These are phyloP conservation scores for Musa beccarii DNA, from an alignment of 176 grass and related monocot genomes.

Conservation along the genomic window DNA sequence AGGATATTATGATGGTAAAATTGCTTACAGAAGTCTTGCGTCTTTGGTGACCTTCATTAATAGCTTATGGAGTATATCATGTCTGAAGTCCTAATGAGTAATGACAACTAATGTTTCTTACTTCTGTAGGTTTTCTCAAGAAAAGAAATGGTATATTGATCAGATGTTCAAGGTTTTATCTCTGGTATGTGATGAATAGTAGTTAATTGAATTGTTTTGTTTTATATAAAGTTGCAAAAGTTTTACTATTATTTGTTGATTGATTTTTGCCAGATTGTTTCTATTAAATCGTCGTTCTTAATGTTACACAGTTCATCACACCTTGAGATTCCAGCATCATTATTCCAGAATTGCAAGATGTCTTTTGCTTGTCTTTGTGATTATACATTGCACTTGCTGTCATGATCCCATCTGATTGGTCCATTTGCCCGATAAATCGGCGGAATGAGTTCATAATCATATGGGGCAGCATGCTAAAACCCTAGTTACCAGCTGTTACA, in stretches of 20 bases:
- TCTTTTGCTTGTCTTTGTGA: no score
- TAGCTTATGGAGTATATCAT: slow-evolving; percentile 17
- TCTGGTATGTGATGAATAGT: slow-evolving; percentile 50
- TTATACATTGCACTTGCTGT: no score
- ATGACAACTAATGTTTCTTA: slow-evolving; percentile 7
- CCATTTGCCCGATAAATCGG: no score
- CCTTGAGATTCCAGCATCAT: no score
- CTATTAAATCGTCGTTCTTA: no score
- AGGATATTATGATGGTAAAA: slow-evolving; percentile 5
- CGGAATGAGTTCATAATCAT: no score
- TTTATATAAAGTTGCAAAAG: background rate
- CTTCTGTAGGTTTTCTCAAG: slow-evolving; percentile 79
- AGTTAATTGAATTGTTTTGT: background rate
- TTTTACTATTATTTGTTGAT: background rate
- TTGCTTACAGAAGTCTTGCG: background rate
- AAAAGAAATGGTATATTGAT: slow-evolving; percentile 93
- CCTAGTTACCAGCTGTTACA: no score
- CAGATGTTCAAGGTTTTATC: slow-evolving; percentile 98
- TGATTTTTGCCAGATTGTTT: no score
- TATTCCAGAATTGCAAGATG: no score
- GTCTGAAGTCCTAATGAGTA: background rate
- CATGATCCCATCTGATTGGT: no score
- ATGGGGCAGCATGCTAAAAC: no score
- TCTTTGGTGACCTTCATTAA: background rate
- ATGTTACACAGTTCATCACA: no score